phyloP scores from a whole-genome alignment of 192 early-diverging fungal genomes.

The Diversispora eburnea region DNA sequence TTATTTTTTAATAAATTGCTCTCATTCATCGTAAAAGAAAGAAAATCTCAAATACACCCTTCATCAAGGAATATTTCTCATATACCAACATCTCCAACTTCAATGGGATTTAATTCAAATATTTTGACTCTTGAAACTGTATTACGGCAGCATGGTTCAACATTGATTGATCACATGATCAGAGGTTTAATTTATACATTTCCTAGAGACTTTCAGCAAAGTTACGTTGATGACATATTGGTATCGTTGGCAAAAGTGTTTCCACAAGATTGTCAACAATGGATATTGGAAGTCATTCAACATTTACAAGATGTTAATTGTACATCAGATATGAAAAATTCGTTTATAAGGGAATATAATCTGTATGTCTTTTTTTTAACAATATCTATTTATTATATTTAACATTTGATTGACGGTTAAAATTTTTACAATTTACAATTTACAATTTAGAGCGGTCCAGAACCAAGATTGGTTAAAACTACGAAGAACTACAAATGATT shows the following conservation, averaged over 20 bases:
- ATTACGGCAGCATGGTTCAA: conserved; percentile 38
- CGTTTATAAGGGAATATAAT: conserved; percentile 51
- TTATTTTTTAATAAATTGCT: conserved; percentile 47
- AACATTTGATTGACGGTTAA: background rate
- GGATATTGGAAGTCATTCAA: conserved; percentile 47
- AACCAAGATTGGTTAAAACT: conserved; percentile 51
- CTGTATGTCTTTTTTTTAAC: conserved; percentile 41
- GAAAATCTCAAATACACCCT: conserved; percentile 19
- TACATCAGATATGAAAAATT: conserved; percentile 45
- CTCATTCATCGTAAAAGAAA: conserved; percentile 31
- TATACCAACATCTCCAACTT: conserved; percentile 6
- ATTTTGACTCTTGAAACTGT: conserved; percentile 38
- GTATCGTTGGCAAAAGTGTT: conserved; percentile 45
- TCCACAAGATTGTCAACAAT: conserved; percentile 45
- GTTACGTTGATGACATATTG: conserved; percentile 53
- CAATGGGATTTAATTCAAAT: conserved; percentile 29
- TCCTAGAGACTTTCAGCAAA: conserved; percentile 47
- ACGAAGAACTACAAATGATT: conserved; percentile 53
- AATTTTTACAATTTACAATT: background rate
- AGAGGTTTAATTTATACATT: conserved; percentile 56
- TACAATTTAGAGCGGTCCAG: conserved; percentile 39
- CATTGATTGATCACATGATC: conserved; percentile 46
- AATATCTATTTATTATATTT: background rate
- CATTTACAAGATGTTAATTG: conserved; percentile 43
- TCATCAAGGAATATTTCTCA: conserved; percentile 25